phyloP scores from a whole-genome alignment of 2,329 filamentous ascomycete genomes.

The Exophiala mesophila region DNA sequence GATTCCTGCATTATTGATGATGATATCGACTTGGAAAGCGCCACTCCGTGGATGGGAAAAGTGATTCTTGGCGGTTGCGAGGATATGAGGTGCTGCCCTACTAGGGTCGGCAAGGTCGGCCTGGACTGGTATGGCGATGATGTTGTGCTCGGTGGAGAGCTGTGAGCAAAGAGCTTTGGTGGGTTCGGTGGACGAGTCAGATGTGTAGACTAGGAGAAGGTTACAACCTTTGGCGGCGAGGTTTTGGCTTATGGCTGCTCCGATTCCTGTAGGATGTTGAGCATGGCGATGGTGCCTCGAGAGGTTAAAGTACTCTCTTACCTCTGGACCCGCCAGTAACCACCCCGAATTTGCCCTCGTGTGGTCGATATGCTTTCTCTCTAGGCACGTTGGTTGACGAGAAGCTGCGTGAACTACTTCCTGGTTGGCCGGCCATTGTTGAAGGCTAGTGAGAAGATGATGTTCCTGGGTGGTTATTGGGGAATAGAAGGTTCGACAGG shows the following conservation, averaged over 20 bases:
- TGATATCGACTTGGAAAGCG: conserved; percentile 36
- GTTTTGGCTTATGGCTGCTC: conserved; percentile 62
- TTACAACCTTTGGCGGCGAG: conserved; percentile 68
- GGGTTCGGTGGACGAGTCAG: conserved; percentile 51
- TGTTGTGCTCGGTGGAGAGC: conserved; percentile 54
- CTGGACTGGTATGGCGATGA: conserved; percentile 60
- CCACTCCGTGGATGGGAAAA: conserved; percentile 51
- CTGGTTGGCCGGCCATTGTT: conserved; percentile 13
- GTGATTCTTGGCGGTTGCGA: conserved; percentile 55
- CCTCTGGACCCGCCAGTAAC: conserved; percentile 76
- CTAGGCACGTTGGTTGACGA: conserved; percentile 22
- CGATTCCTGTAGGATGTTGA: conserved; percentile 58
- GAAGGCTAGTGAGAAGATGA: no score
- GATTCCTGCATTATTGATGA: conserved; percentile 37
- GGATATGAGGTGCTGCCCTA: conserved; percentile 53
- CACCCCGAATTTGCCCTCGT: conserved; percentile 74
- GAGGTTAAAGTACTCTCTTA: conserved; percentile 34
- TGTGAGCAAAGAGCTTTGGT: conserved; percentile 52
- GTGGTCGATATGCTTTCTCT: conserved; percentile 30
- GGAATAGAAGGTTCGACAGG: no score
- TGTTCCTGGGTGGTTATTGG: no score
- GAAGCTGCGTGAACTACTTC: conserved; percentile 11
- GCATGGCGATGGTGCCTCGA: no score
- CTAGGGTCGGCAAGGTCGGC: conserved; percentile 61
- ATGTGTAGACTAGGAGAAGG: conserved; percentile 68